Evolutionary conservation across 164 flowering plant genomes (phyloP).

Genomic region (Kalanchoe fedtschenkoi): DNA sequence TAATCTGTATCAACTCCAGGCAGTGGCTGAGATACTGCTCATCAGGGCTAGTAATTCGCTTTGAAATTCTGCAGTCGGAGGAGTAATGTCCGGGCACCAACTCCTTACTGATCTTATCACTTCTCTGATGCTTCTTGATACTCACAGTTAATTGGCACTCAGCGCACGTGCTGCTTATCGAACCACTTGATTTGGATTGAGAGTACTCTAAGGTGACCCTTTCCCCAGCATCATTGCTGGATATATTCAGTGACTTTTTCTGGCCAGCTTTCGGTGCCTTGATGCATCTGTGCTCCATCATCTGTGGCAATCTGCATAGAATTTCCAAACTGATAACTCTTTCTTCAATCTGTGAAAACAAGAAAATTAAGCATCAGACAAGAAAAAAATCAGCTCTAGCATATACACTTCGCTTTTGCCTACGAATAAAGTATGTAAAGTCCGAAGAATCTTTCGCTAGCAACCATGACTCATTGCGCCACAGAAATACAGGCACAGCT

Average conservation of each 20-base stretch:
- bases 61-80: constrained; percentile 27
- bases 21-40: constrained; percentile 52
- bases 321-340: constrained; percentile 6
- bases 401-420: too few relatives aligned
- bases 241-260: not conserved
- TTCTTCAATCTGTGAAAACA: not conserved
- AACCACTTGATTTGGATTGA: not conserved
- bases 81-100: not conserved
- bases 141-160: not conserved
- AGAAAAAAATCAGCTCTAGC: not conserved
- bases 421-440: too few relatives aligned
- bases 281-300: constrained; percentile 25
- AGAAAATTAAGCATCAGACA: not conserved
- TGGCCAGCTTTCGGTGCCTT: constrained; percentile 18
- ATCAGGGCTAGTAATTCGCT: constrained; percentile 35
- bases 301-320: constrained; percentile 7
- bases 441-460: too few relatives aligned
- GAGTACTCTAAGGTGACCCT: not conserved
- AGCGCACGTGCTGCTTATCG: not conserved
- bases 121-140: not conserved
- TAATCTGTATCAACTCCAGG: constrained; percentile 42
- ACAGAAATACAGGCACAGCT: too few relatives aligned
- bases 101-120: too few relatives aligned
- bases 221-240: not conserved
- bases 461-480: too few relatives aligned